Evolutionary conservation across 2,329 filamentous ascomycete genomes (phyloP).

Genomic region (Fusarium sarcochroum): DNA sequence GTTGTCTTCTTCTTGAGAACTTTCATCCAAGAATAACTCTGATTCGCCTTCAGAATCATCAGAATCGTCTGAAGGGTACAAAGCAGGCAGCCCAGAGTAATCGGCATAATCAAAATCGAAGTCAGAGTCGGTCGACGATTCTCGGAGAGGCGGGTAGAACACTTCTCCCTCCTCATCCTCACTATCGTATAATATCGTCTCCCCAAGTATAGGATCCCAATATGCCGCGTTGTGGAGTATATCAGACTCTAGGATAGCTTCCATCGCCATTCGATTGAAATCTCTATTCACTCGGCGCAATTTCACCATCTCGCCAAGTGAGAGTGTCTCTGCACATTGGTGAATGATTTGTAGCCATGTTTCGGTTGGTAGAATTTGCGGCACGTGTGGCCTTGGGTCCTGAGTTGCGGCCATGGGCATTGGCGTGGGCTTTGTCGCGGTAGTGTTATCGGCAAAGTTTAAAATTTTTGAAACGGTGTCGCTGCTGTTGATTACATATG

Average conservation of each 20-base stretch:
- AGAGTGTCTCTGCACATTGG: background rate
- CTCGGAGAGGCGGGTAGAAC: background rate
- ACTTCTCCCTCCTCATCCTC: background rate
- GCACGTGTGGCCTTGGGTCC: background rate
- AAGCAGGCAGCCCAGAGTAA: no score
- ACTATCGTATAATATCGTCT: background rate
- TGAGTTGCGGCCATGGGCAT: background rate
- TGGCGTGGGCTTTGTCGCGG: background rate
- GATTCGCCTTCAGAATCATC: background rate
- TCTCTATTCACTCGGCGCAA: background rate
- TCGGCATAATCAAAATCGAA: background rate
- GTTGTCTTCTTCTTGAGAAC: no score
- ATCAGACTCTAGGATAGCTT: background rate
- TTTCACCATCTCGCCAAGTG: background rate
- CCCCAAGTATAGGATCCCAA: background rate
- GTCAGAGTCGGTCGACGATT: background rate
- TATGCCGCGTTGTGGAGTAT: background rate
- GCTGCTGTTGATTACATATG: no score
- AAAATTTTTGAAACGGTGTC: no score
- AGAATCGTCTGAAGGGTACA: no score
- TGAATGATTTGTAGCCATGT: conserved; percentile 9
- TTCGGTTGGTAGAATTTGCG: background rate
- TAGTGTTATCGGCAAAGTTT: no score
- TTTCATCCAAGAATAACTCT: background rate
- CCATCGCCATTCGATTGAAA: background rate